These are phyloP conservation scores for Saccharomyces hybrid DNA, from an alignment of 1,139 yeast genomes.

Conservation along the genomic window DNA sequence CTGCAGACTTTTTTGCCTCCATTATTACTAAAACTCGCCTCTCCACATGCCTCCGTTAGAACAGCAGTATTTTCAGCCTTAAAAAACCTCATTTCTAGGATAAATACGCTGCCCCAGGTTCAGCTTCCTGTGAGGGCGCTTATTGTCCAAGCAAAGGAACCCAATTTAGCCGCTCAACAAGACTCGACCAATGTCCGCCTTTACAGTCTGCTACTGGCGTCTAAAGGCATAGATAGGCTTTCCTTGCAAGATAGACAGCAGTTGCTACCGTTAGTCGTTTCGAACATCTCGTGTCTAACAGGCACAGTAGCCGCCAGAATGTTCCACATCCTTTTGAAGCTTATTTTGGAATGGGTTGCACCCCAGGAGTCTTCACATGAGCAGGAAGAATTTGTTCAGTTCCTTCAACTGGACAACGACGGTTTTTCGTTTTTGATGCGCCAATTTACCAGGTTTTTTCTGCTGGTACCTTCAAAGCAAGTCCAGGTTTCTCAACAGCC, in stretches of 20 bases:
- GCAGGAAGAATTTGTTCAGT: constrained; percentile 34
- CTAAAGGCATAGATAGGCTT: constrained; percentile 57
- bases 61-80: constrained; percentile 59
- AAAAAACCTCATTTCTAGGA: constrained; percentile 59
- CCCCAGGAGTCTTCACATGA: constrained; percentile 44
- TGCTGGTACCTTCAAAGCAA: constrained; percentile 43
- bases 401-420: constrained; percentile 30
- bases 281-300: constrained; percentile 38
- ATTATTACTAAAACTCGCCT: constrained; percentile 65
- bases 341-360: constrained; percentile 44
- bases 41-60: constrained; percentile 63
- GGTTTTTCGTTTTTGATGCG: constrained; percentile 39
- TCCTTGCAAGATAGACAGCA: constrained; percentile 29
- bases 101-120: constrained; percentile 49
- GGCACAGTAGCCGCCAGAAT: constrained; percentile 47
- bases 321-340: constrained; percentile 52
- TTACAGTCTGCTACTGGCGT: constrained; percentile 58
- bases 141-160: constrained; percentile 53
- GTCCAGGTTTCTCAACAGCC: constrained; percentile 19
- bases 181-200: constrained; percentile 51
- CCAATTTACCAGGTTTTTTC: constrained; percentile 48
- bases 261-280: constrained; percentile 44
- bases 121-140: constrained; percentile 57
- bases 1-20: constrained; percentile 68
- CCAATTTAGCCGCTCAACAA: constrained; percentile 38